Percentiles rank a stretch among this genome's conserved stretches.
Conservation (phyloP, 164 flowering plant genomes). For the Umbellularia californica region DNA sequence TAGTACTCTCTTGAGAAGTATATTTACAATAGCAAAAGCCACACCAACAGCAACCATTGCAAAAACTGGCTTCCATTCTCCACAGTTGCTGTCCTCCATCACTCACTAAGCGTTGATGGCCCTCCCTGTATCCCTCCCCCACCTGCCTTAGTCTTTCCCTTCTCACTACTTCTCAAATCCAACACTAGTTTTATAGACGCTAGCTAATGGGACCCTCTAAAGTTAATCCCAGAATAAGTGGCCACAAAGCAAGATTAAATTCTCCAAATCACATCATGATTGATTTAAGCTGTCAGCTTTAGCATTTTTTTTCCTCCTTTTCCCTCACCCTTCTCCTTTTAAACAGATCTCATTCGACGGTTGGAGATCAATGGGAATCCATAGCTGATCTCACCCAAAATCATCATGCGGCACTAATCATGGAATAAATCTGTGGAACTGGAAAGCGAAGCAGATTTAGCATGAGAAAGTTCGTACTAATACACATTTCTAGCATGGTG, state of each 20-base stretch:
- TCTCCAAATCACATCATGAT: conserved; percentile 38
- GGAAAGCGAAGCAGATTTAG: background rate
- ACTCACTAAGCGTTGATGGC: background rate
- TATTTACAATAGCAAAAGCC: conserved; percentile 53
- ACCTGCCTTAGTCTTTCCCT: background rate
- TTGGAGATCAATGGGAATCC: conserved; percentile 29
- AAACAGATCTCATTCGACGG: conserved; percentile 21
- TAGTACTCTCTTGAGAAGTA: conserved; percentile 66
- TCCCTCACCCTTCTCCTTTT: conserved; percentile 22
- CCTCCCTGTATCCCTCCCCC: background rate
- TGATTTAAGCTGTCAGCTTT: conserved; percentile 36
- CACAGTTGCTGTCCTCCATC: conserved; percentile 31
- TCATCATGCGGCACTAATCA: background rate
- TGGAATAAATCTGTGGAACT: background rate
- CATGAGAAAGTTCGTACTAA: background rate
- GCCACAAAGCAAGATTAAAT: conserved; percentile 49
- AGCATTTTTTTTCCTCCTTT: conserved; percentile 22
- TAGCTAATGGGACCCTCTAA: background rate
- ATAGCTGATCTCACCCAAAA: conserved; percentile 18
- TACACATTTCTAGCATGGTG: background rate
- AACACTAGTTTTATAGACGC: conserved; percentile 12
- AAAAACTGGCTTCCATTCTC: conserved; percentile 48
- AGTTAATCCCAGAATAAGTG: conserved; percentile 26
- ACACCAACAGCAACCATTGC: conserved; percentile 51
- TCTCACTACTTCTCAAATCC: conserved; percentile 1